phyloP scores from a whole-genome alignment of 2,329 filamentous ascomycete species.

The Fusarium ambrosium region DNA sequence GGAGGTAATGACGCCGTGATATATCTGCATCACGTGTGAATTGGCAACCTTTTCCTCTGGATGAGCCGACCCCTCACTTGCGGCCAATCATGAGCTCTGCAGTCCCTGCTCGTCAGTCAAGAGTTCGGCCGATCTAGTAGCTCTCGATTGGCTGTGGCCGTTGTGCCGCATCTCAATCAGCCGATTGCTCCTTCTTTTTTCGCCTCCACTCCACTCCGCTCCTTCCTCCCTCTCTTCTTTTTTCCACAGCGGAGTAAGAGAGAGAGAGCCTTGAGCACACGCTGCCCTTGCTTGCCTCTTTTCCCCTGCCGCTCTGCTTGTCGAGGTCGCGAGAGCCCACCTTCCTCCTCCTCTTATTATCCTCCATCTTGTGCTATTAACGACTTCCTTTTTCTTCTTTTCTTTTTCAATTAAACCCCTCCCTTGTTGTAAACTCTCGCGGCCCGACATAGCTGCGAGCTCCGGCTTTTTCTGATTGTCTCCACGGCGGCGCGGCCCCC shows the following conservation, averaged over 20 bases:
- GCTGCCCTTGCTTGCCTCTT: slow-evolving; percentile 29
- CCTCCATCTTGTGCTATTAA: slow-evolving; percentile 25
- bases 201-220: slow-evolving; percentile 35
- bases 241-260: slow-evolving; percentile 35
- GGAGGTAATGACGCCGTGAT: slow-evolving; percentile 34
- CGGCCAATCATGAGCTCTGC: slow-evolving; percentile 50
- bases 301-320: slow-evolving; percentile 36
- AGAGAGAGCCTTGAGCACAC: slow-evolving; percentile 36
- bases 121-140: slow-evolving; percentile 39
- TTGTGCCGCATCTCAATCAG: slow-evolving; percentile 42
- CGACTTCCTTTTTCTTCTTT: not conserved
- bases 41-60: slow-evolving; percentile 35
- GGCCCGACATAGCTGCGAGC: slow-evolving; percentile 46
- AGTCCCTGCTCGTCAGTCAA: slow-evolving; percentile 19
- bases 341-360: slow-evolving; percentile 20
- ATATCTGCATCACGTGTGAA: slow-evolving; percentile 42
- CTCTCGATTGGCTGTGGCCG: slow-evolving; percentile 39
- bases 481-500: slow-evolving; percentile 28
- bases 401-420: slow-evolving; percentile 4
- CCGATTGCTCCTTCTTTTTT: slow-evolving; percentile 41
- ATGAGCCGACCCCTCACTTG: slow-evolving; percentile 48
- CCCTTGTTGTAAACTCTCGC: slow-evolving; percentile 40
- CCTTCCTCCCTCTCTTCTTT: slow-evolving; percentile 30
- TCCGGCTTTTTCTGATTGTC: slow-evolving; percentile 21
- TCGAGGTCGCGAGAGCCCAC: slow-evolving; percentile 47